Percentiles rank a stretch among this genome's conserved stretches.
Evolutionary conservation across 1,284 basidiomycete species (phyloP).

Genomic region (Austropuccinia psidii): DNA sequence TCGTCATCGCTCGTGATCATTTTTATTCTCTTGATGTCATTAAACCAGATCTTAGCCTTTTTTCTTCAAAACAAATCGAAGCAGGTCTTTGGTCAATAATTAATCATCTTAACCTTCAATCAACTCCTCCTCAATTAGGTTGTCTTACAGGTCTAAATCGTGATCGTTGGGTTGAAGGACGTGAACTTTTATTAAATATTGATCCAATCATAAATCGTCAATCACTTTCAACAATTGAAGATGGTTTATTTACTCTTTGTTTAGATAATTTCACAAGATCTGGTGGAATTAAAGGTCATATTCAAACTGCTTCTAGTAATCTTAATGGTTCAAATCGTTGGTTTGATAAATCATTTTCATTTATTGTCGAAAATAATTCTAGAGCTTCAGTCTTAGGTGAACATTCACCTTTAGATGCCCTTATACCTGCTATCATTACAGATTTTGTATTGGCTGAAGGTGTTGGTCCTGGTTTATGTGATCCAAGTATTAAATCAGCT

Average conservation of each 20-base stretch:
- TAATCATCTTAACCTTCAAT: constrained; percentile 45
- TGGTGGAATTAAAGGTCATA: constrained; percentile 62
- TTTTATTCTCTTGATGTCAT: constrained; percentile 46
- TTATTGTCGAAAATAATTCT: constrained; percentile 77
- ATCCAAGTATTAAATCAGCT: constrained; percentile 24
- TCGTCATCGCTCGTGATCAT: constrained; percentile 46
- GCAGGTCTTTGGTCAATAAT: constrained; percentile 44
- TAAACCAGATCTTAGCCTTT: constrained; percentile 25
- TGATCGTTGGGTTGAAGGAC: constrained; percentile 47
- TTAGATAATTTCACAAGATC: constrained; percentile 50
- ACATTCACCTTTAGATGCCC: constrained; percentile 83
- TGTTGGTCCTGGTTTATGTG: constrained; percentile 50
- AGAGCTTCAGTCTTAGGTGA: constrained; percentile 83
- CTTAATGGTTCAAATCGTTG: constrained; percentile 73
- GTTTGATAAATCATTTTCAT: constrained; percentile 80
- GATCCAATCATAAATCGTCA: constrained; percentile 58
- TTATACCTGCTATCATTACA: constrained; percentile 81
- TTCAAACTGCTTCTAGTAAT: constrained; percentile 64
- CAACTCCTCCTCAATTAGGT: constrained; percentile 43
- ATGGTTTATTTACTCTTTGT: constrained; percentile 66
- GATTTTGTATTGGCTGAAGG: constrained; percentile 61
- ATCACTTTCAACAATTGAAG: constrained; percentile 59
- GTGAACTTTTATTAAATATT: constrained; percentile 61
- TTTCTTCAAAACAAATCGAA: constrained; percentile 15
- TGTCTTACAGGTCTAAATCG: constrained; percentile 45